These are phyloP conservation scores for Pythium aphanidermatum DNA, from an alignment of 352 stramenopile species.

Conservation along the genomic window DNA sequence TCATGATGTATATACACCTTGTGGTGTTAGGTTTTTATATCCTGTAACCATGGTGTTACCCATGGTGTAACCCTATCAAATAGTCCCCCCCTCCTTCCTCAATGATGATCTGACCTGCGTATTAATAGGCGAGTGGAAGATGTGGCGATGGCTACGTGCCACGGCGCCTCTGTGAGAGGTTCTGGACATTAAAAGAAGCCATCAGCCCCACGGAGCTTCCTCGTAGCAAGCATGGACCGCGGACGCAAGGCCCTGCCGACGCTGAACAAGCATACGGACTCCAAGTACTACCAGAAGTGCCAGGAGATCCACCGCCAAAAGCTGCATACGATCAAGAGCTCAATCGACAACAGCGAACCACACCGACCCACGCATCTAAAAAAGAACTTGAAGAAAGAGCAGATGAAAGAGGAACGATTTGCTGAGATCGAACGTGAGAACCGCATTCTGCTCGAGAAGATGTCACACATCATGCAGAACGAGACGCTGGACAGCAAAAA, in stretches of 20 bases:
- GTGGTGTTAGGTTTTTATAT: slow-evolving; percentile 7
- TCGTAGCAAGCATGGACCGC: slow-evolving; percentile 49
- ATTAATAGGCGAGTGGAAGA: no score
- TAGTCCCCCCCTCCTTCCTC: no score
- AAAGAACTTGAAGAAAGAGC: slow-evolving; percentile 97
- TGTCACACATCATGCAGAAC: slow-evolving; percentile 94
- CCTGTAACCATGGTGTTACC: no score
- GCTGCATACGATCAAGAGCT: slow-evolving; percentile 88
- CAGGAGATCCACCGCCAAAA: slow-evolving; percentile 80
- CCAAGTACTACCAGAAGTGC: slow-evolving; percentile 84
- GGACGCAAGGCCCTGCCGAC: slow-evolving; percentile 81
- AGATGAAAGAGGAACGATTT: slow-evolving; percentile 94
- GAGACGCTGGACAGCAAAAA: slow-evolving; percentile 86
- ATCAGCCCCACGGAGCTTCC: background rate
- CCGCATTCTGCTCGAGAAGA: slow-evolving; percentile 95
- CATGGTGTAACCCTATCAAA: no score
- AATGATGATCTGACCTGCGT: no score
- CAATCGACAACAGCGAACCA: slow-evolving; percentile 92
- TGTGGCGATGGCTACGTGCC: no score
- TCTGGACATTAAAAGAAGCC: background rate
- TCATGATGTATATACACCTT: slow-evolving; percentile 20
- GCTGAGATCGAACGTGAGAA: slow-evolving; percentile 96
- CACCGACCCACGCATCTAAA: slow-evolving; percentile 88
- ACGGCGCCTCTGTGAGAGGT: no score
- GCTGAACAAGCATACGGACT: slow-evolving; percentile 85